phyloP scores from a whole-genome alignment of 2,329 filamentous ascomycete genomes.

The Dactylellina haptotyla region DNA sequence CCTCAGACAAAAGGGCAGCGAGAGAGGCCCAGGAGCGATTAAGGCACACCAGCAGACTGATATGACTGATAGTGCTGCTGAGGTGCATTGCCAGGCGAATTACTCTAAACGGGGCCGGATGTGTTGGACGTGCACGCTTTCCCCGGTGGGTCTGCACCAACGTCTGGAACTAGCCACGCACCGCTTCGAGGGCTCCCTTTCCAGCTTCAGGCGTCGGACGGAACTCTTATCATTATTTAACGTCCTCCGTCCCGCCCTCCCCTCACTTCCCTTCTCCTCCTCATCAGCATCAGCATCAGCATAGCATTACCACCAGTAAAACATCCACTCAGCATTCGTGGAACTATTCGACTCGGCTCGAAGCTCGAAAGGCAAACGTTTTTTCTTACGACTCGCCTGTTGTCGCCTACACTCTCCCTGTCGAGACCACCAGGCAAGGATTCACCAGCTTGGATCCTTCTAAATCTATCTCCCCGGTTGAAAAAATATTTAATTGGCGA shows the following conservation, averaged over 20 bases:
- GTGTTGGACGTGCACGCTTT: constrained; percentile 7
- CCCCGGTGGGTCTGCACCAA: neutral
- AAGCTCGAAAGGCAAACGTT: neutral
- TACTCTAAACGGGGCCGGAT: no score
- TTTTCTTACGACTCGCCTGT: constrained; percentile 1
- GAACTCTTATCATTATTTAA: constrained; percentile 22
- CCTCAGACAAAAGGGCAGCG: neutral
- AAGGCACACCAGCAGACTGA: constrained; percentile 46
- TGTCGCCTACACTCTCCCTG: neutral
- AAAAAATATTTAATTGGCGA: constrained; percentile 28
- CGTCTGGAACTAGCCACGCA: neutral
- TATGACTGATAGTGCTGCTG: constrained; percentile 14
- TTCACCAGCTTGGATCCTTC: constrained; percentile 33
- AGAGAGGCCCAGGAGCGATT: neutral
- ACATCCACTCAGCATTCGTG: neutral
- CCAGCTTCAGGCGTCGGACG: neutral
- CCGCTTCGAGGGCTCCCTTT: neutral
- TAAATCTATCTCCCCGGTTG: neutral
- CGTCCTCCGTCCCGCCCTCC: constrained; percentile 11
- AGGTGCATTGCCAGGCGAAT: constrained; percentile 40
- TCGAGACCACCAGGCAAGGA: constrained; percentile 12
- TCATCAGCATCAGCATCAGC: constrained; percentile 11
- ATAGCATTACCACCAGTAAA: neutral
- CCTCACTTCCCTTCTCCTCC: neutral
- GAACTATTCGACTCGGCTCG: neutral